Evolutionary conservation across 2,329 filamentous ascomycete genomes (phyloP), one percentile per base, ranked within the genome.

Genomic region (Colletotrichum lentis): DNA sequence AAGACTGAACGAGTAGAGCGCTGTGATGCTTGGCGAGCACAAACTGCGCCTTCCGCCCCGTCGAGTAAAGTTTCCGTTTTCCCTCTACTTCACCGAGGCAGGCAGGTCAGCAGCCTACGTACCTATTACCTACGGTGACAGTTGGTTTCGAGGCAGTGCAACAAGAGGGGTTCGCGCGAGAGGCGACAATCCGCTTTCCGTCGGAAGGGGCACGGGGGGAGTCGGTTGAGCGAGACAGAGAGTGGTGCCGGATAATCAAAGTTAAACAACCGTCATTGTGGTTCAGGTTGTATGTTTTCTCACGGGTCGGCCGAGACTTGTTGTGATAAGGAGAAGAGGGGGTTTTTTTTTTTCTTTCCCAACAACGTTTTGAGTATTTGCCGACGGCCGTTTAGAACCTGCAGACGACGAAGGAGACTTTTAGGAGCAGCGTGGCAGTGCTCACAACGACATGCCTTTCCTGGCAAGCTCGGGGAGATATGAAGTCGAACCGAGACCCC

Each of bases 391-490:
- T 52, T 39, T 57, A 37, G 44, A 41, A 3, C 49, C 31, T 16
- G 14, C 46, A 16, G 54, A 58, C 47, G 18, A 18, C 41, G 47
- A 58, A 18, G 22, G 47, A 58, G 47, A 47, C 52, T 52, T 47
- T 6, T 62, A 14, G 46, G 31, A 10, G 31, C 31, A 69, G 43
- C 5, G 62, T 69, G 66, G 66, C 66, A 69, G 66, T 69, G 66
- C 62, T 66, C 66, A 61, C 62, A 66, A 47, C 62, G 62, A 69
- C 62, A 67, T 69, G 66, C 66, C 66, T 65, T 69, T 69, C 62
- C 61, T 61, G 50, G 62, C 62, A 66, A 69, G 66, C 35, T 62
- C 62, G 47, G 56, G 49, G 65, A 18, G 65, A 64, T 52, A 68
- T 46, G 56, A 66, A 39, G 62, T 66, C 62, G 31, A 61, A 61